Evolutionary conservation across 2,329 filamentous ascomycete genomes (phyloP), one percentile per base, ranked within the genome.

Genomic region (Talaromyces atroroseus): DNA sequence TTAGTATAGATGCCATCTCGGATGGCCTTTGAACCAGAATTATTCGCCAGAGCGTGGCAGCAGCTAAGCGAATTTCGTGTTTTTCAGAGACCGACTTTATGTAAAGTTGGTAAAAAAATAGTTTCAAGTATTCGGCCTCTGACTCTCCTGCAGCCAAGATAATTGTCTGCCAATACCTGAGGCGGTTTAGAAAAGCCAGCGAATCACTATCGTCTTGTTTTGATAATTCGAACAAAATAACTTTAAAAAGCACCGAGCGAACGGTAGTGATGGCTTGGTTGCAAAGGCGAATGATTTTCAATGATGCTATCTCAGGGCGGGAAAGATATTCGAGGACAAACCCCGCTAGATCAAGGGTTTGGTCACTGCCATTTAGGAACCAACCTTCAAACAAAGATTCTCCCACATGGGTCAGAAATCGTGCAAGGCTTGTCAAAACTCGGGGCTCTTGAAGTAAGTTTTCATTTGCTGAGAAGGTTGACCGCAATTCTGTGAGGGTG

Each of bases 331-430:
- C 94, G 6, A 99, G 74, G 6, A 96, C 74, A 53, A 87, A 85
- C 1, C 92, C 94, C 3, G 87, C 82, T 64, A 96, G 95, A 65
- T 97, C 92, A 32, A 97, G 80, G 63, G 94, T 82, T 3, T 84
- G 80, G 63, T 91, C 88, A 1, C 89, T 89, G 1, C 92, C 92
- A 62, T 94, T 87, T 60, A 96, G 83, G 66, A 97, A 97, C 90
- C 92, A 96, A 16, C 94, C 94, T 72, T 97, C 94, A 62, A 94
- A 96, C 12, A 96, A 87, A 5, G 90, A 89, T 69, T 99, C 94
- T 0, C 88, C 84, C 68, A 97, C 82, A 66, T 97, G 90, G 2
- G 83, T 77, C 32, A 86, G 84, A 60, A 96, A 88, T 12, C 91
- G 84, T 0, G 88, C 86, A 66, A 99, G 79, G 63, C 99, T 99